phyloP scores from a whole-genome alignment of 768 basidiomycete species.

The Coprinopsis strossmayeri region DNA sequence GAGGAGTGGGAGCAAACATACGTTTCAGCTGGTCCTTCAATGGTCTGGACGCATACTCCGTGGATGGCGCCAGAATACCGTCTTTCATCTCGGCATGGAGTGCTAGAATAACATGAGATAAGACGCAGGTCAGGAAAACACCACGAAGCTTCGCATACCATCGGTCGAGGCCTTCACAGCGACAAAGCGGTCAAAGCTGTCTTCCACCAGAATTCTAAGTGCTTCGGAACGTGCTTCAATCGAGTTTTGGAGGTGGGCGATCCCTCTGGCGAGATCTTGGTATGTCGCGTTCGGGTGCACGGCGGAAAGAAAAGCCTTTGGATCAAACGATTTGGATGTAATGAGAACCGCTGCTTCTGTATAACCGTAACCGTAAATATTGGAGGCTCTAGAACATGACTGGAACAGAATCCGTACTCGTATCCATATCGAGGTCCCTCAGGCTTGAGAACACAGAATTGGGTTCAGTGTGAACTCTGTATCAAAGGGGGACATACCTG shows the following conservation, averaged over 20 bases:
- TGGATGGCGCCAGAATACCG: slow-evolving; percentile 66
- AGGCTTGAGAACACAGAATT: slow-evolving; percentile 31
- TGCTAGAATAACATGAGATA: slow-evolving; percentile 36
- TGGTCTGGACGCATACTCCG: slow-evolving; percentile 79
- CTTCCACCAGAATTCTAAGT: slow-evolving; percentile 91
- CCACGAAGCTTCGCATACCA: slow-evolving; percentile 38
- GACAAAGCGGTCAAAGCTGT: slow-evolving; percentile 97
- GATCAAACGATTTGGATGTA: slow-evolving; percentile 92
- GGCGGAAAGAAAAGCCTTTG: slow-evolving; percentile 85
- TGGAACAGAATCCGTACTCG: slow-evolving; percentile 45
- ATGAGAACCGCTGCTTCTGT: slow-evolving; percentile 78
- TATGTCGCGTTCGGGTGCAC: slow-evolving; percentile 95
- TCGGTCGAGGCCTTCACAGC: slow-evolving; percentile 97
- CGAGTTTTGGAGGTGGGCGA: slow-evolving; percentile 63
- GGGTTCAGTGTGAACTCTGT: slow-evolving; percentile 9
- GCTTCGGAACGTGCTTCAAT: slow-evolving; percentile 92
- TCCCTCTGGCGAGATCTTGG: slow-evolving; percentile 80
- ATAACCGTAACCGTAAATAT: neutral
- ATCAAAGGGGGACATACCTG: slow-evolving; percentile 37
- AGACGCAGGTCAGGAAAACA: neutral
- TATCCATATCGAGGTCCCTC: slow-evolving; percentile 68
- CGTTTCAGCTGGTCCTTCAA: slow-evolving; percentile 83
- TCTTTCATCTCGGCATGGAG: slow-evolving; percentile 92
- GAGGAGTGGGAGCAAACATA: slow-evolving; percentile 25
- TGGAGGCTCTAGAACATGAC: neutral